Evolutionary conservation across 768 basidiomycete species (phyloP), one percentile per base, ranked within the genome.

Genomic region (Trametes cinnabarina): DNA sequence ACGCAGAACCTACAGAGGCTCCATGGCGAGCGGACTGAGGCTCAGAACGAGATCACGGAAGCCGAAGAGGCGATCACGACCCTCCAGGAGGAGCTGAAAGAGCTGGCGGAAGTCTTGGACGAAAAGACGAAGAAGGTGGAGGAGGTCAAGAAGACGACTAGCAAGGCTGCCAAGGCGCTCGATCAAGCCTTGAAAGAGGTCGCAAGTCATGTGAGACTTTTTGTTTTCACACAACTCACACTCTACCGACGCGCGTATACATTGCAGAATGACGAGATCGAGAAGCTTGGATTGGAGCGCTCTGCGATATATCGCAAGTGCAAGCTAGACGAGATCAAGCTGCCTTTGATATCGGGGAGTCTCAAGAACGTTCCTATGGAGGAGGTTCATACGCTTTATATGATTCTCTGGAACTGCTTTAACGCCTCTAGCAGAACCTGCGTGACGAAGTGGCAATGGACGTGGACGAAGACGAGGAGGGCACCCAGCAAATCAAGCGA

Each of bases 161-260:
- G 74, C 12, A 92, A 86, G 65, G 84, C 91, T 2, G 79, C 83
- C 10, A 92, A 87, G 67, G 81, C 80, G 0, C 79, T 97, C 40
- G 96, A 99, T 65, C 87, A 90, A 63, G 88, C 87, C 0, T 68
- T 94, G 65, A 98, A 98, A 72, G 95, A 98, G 68, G 94, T 98
- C 48, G 85, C 88, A 7, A 74, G 77, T 15, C 87, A 86, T 77
- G 94, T 88, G 55, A 64, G 82, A 66, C 2, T 15, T n/a, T 14
- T 22, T 26, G 61, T 3, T 40, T 19, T 1, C 37, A 23, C 7
- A 7, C 20, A 30, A 14, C 20, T 47, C 41, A 34, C 22, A 28
- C 55, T 9, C 10, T 26, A n/a, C 14, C 4, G 3, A 12, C 25
- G n/a, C n/a, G n/a, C n/a, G n/a, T n/a, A n/a, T n/a, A 17, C 11